Evolutionary conservation across 2,329 filamentous ascomycete genomes (phyloP).

Genomic region (Colletotrichum tabaci): DNA sequence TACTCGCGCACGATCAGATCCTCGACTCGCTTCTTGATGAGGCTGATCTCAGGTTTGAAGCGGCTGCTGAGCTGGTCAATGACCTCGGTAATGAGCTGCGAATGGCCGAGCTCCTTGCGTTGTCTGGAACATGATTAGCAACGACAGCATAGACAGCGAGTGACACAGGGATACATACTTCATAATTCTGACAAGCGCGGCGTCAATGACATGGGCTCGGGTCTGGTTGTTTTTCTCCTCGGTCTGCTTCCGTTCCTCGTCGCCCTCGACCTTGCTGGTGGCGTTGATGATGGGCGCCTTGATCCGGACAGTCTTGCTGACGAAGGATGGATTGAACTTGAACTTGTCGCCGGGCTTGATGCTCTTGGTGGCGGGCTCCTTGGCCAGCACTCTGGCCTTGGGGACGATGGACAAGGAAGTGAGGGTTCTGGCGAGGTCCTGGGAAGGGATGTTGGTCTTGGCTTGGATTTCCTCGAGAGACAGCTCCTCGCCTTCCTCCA

Average conservation of each 20-base stretch:
- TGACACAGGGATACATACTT: slow-evolving; percentile 73
- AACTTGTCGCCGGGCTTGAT: slow-evolving; percentile 85
- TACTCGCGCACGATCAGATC: slow-evolving; percentile 84
- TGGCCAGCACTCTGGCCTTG: slow-evolving; percentile 85
- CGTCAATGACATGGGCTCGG: slow-evolving; percentile 80
- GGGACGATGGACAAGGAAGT: slow-evolving; percentile 87
- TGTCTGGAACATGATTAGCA: slow-evolving; percentile 66
- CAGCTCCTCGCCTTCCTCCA: slow-evolving; percentile 67
- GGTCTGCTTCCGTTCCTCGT: slow-evolving; percentile 77
- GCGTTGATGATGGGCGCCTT: slow-evolving; percentile 89
- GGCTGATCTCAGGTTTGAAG: slow-evolving; percentile 82
- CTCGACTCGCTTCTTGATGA: slow-evolving; percentile 88
- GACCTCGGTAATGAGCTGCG: slow-evolving; percentile 79
- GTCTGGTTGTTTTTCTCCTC: slow-evolving; percentile 83
- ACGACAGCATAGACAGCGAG: background rate
- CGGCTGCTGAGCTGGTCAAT: slow-evolving; percentile 77
- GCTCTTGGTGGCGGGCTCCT: slow-evolving; percentile 84
- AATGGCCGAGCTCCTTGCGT: slow-evolving; percentile 80
- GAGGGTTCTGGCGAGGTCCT: slow-evolving; percentile 83
- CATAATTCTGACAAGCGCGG: slow-evolving; percentile 86
- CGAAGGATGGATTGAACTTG: slow-evolving; percentile 85
- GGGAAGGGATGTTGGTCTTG: slow-evolving; percentile 81
- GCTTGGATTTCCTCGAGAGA: slow-evolving; percentile 85
- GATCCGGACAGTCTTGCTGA: slow-evolving; percentile 87
- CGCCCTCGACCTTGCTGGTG: slow-evolving; percentile 87